Conservation (phyloP, 2,329 filamentous ascomycete species). For the Ceratocystis cubensis region DNA sequence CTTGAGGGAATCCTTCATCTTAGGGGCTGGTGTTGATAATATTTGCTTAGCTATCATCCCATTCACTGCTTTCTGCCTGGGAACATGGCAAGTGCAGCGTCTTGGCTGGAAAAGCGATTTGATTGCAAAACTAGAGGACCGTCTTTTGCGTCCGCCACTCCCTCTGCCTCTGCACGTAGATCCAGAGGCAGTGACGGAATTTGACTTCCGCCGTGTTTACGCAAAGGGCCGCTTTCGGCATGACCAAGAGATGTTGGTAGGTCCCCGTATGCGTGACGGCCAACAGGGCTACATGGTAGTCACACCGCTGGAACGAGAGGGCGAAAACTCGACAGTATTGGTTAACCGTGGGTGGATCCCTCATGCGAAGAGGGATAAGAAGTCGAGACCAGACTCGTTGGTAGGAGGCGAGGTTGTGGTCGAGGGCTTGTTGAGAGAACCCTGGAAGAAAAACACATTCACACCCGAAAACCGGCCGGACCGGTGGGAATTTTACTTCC, state of each 20-base stretch:
- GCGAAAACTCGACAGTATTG: constrained; percentile 54
- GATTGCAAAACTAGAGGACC: constrained; percentile 83
- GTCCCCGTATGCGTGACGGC: constrained; percentile 77
- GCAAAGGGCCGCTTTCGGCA: constrained; percentile 65
- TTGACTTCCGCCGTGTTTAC: constrained; percentile 79
- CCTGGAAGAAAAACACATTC: constrained; percentile 97
- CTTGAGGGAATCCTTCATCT: constrained; percentile 8
- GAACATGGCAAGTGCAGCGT: constrained; percentile 90
- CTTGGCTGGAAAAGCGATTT: constrained; percentile 89
- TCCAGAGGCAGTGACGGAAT: constrained; percentile 67
- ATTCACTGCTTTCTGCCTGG: constrained; percentile 76
- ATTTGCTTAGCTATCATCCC: constrained; percentile 60
- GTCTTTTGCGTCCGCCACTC: constrained; percentile 70
- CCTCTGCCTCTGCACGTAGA: constrained; percentile 77
- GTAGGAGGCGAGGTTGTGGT: constrained; percentile 61
- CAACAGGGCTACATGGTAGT: constrained; percentile 84
- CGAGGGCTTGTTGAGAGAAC: constrained; percentile 73
- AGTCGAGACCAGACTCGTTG: constrained; percentile 51
- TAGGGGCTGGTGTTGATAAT: neutral
- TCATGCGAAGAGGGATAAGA: constrained; percentile 57
- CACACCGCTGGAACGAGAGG: constrained; percentile 69
- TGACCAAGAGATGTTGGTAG: constrained; percentile 92
- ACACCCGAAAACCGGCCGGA: constrained; percentile 82
- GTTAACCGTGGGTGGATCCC: constrained; percentile 88
- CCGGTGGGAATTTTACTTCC: constrained; percentile 82